A percentile compares a stretch with the other conserved stretches of the same genome.
phyloP scores from a whole-genome alignment of 169 alveolate species.

The Eimeria acervulina region DNA sequence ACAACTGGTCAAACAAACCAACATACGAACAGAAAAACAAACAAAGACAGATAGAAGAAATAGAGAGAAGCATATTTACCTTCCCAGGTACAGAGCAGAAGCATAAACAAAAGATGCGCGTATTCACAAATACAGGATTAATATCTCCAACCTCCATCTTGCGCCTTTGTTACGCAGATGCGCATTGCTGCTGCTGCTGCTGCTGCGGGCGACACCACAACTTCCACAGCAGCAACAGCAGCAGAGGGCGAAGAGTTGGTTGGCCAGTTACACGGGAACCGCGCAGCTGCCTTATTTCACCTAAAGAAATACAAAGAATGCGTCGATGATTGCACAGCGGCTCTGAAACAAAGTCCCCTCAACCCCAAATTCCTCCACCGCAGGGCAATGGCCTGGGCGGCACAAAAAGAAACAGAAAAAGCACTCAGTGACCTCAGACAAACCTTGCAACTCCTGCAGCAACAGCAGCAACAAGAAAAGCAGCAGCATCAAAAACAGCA shows the following conservation, averaged over 20 bases:
- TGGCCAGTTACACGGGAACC: conserved; percentile 36
- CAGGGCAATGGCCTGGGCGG: conserved; percentile 25
- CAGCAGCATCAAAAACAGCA: neutral
- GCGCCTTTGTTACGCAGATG: neutral
- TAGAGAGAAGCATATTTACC: neutral
- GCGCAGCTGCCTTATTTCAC: conserved; percentile 19
- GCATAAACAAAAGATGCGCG: too few species aligned
- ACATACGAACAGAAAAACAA: neutral
- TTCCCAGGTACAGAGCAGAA: too few species aligned
- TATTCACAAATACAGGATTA: too few species aligned
- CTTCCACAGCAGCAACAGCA: neutral
- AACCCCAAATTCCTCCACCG: conserved; percentile 16
- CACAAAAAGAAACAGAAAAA: neutral
- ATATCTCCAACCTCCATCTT: neutral
- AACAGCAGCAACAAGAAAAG: neutral
- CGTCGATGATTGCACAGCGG: neutral
- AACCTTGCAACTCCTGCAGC: neutral
- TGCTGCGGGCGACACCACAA: conserved; percentile 7
- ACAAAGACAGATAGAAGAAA: neutral
- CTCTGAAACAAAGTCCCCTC: neutral
- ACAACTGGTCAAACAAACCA: neutral
- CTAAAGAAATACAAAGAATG: neutral
- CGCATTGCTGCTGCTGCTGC: conserved; percentile 55
- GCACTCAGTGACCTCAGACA: neutral
- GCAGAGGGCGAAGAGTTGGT: conserved; percentile 1